Conservation (phyloP, 208 protist genomes). For the Crithidia thermophila region DNA sequence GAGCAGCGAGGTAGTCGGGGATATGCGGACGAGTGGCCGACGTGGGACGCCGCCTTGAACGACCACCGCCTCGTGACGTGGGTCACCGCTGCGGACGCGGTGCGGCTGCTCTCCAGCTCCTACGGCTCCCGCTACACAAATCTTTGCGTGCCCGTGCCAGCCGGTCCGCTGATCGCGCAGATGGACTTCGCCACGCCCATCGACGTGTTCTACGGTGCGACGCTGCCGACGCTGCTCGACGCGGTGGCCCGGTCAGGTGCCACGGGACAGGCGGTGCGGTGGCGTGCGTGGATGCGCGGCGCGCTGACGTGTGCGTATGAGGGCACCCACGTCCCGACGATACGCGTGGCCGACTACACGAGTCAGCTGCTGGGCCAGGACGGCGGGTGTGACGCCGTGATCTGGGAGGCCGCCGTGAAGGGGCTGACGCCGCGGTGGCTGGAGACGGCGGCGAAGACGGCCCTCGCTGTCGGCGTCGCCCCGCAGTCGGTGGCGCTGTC, state of each 20-base stretch:
- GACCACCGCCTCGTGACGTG: constrained; percentile 29
- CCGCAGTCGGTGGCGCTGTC: constrained; percentile 41
- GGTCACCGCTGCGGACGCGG: constrained; percentile 6
- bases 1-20: not conserved
- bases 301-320: constrained; percentile 84
- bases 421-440: constrained; percentile 75
- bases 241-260: constrained; percentile 18
- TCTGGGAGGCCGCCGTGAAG: constrained; percentile 64
- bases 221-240: constrained; percentile 27
- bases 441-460: constrained; percentile 79
- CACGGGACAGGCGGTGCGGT: no score
- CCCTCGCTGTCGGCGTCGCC: constrained; percentile 64
- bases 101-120: constrained; percentile 1
- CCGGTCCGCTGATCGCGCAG: constrained; percentile 62
- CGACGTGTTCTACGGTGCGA: constrained; percentile 49
- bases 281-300: constrained; percentile 82
- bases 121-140: constrained; percentile 24
- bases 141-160: constrained; percentile 72
- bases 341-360: constrained; percentile 67
- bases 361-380: constrained; percentile 53
- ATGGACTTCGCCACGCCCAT: constrained; percentile 53
- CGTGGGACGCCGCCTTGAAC: constrained; percentile 32
- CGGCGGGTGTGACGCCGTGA: constrained; percentile 40
- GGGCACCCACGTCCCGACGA: constrained; percentile 65
- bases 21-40: constrained; percentile 18